phyloP scores from a whole-genome alignment of 225 moss, liverwort and hornwort genomes.

The Lunularia cruciata region DNA sequence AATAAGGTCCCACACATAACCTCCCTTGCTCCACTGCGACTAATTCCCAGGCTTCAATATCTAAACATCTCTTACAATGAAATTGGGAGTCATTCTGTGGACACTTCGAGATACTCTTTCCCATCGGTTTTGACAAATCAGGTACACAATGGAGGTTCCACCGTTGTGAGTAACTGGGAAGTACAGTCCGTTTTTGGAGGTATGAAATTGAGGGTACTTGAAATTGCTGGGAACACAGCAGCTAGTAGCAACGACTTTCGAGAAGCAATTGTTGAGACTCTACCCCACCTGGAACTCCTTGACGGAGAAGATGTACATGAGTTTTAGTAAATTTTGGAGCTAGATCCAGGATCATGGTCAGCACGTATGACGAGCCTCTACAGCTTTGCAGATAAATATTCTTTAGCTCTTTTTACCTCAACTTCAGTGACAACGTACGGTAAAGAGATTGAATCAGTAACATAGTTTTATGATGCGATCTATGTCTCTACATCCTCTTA shows the following conservation, averaged over 20 bases:
- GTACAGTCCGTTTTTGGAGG: conserved; percentile 54
- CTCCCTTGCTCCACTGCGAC: conserved; percentile 60
- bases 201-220: conserved; percentile 46
- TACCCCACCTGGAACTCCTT: conserved; percentile 36
- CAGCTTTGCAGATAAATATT: no score
- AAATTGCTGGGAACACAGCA: conserved; percentile 62
- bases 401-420: no score
- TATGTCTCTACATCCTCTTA: no score
- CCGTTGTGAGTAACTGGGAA: conserved; percentile 47
- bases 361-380: no score
- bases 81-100: conserved; percentile 67
- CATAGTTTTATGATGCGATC: no score
- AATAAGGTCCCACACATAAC: conserved; percentile 60
- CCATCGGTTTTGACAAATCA: conserved; percentile 55
- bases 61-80: conserved; percentile 74
- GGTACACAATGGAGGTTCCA: neutral
- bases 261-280: conserved; percentile 34
- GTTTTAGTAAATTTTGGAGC: no score
- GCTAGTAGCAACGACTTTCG: conserved; percentile 41
- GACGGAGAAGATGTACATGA: conserved; percentile 29
- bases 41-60: conserved; percentile 46
- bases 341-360: no score
- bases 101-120: conserved; percentile 60
- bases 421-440: no score
- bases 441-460: no score